Base-by-base conservation (phyloP, 2,329 filamentous ascomycete genomes). In the Penicillium sp. region DNA sequence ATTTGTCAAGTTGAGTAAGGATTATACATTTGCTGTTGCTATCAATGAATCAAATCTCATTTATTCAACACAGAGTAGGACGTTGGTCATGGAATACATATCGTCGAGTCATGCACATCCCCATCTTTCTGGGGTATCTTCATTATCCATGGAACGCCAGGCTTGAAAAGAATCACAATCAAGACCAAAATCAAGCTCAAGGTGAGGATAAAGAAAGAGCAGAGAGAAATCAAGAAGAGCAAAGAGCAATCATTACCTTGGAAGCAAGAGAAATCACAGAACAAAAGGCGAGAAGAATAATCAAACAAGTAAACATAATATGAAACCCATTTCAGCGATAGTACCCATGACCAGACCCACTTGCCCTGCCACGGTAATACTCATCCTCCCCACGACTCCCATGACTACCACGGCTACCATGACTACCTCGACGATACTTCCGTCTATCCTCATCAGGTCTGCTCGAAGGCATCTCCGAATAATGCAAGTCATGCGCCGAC, bases 361-460 rank as follows among this genome's bases (percentile, higher is more conserved):
- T 23, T 23, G 23, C 23, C 64, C 68, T 65, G 49, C 66, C 68
- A 26, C 72, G 69, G 51, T 75, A 74, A 62, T 74, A 75, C n/a
- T 74, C 72, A 23, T 75, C 73, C 16, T 71, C 71, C 39, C 53
- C 23, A 23, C 23, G 23, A 23, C 23, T 23, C 3, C 23, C 23
- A 23, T 5, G 23, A 23, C 23, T 63, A 26, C 57, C 62, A 54
- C 72, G 72, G 42, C 59, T 67, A 32, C 62, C 60, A 35, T 67
- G 64, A 14, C 61, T 55, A 13, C 59, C 48, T 6, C 51, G 50
- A 38, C 66, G 61, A 40, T 68, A 68, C n/a, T 61, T 60, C 18
- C 64, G 65, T 36, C 43, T 41, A 38, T 68, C 63, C 11, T 69
- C 68, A 16, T 65, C 62, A 1, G 64, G 46, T 16, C 60, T 34